phyloP scores from a whole-genome alignment of 176 grass and related monocot species.

The Musa acuminata region DNA sequence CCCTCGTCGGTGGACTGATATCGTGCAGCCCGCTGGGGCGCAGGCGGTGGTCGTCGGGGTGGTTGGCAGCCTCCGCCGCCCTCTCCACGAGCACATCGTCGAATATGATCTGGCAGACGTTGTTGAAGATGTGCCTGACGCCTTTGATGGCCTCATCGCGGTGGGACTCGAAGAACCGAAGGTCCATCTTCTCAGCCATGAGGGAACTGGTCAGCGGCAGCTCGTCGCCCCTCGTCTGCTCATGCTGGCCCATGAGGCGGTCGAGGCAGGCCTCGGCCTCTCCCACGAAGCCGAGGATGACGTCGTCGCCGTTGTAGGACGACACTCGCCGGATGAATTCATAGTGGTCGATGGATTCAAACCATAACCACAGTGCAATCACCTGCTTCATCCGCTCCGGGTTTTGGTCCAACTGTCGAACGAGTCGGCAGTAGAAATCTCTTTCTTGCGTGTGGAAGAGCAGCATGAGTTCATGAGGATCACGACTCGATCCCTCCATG shows the following conservation, averaged over 20 bases:
- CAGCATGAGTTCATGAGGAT: conserved; percentile 12
- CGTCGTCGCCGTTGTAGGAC: conserved; percentile 13
- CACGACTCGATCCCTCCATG: conserved; percentile 21
- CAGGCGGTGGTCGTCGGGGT: neutral
- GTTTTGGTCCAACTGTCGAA: conserved; percentile 31
- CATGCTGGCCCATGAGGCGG: conserved; percentile 4
- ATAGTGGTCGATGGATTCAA: conserved; percentile 41
- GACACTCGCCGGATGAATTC: conserved; percentile 35
- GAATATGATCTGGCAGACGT: conserved; percentile 38
- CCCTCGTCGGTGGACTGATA: neutral
- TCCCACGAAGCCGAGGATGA: conserved; percentile 36
- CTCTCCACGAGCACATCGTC: neutral
- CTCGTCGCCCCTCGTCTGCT: neutral
- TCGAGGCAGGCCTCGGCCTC: conserved; percentile 50
- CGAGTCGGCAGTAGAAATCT: conserved; percentile 35
- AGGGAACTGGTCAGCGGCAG: conserved; percentile 48
- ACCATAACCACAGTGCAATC: conserved; percentile 57
- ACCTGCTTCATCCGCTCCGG: conserved; percentile 32
- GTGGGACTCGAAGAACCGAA: conserved; percentile 33
- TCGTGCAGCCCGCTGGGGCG: neutral
- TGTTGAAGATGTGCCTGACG: conserved; percentile 30
- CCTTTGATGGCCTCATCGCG: conserved; percentile 15
- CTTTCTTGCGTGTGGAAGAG: conserved; percentile 42
- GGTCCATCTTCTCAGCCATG: conserved; percentile 26
- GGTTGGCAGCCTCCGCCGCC: neutral